phyloP scores from a whole-genome alignment of 1,284 basidiomycete species.

The Malassezia pachydermatis region DNA sequence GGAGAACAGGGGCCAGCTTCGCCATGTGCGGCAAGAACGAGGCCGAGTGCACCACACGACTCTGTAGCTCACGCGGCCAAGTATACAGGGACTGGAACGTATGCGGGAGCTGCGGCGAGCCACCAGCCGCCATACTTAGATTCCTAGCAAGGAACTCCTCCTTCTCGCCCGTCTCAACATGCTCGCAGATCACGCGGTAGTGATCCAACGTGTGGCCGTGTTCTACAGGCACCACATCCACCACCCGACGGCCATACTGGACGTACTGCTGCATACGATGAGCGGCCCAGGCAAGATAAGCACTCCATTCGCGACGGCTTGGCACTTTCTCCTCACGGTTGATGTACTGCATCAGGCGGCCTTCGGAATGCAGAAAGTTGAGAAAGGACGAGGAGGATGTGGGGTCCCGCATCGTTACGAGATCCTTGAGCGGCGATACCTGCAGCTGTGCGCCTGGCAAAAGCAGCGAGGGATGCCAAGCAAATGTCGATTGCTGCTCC shows the following conservation, averaged over 20 bases:
- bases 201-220: constrained; percentile 19
- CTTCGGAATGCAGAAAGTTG: constrained; percentile 43
- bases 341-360: constrained; percentile 42
- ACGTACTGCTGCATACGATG: constrained; percentile 33
- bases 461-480: constrained; percentile 44
- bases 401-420: constrained; percentile 45
- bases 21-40: constrained; percentile 36
- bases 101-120: constrained; percentile 28
- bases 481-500: constrained; percentile 39
- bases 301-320: constrained; percentile 45
- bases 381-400: constrained; percentile 42
- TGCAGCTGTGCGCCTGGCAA: constrained; percentile 46
- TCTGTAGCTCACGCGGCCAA: constrained; percentile 8
- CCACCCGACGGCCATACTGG: constrained; percentile 33
- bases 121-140: constrained; percentile 39
- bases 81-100: constrained; percentile 26
- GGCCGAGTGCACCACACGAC: constrained; percentile 37
- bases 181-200: constrained; percentile 24
- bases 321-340: constrained; percentile 43
- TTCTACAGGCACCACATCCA: constrained; percentile 32
- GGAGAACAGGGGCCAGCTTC: constrained; percentile 27
- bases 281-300: constrained; percentile 45
- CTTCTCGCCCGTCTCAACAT: constrained; percentile 16
- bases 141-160: constrained; percentile 28
- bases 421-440: constrained; percentile 46